phyloP scores from a whole-genome alignment of 805 yeast genomes.

The Suhomyces faveliae region DNA sequence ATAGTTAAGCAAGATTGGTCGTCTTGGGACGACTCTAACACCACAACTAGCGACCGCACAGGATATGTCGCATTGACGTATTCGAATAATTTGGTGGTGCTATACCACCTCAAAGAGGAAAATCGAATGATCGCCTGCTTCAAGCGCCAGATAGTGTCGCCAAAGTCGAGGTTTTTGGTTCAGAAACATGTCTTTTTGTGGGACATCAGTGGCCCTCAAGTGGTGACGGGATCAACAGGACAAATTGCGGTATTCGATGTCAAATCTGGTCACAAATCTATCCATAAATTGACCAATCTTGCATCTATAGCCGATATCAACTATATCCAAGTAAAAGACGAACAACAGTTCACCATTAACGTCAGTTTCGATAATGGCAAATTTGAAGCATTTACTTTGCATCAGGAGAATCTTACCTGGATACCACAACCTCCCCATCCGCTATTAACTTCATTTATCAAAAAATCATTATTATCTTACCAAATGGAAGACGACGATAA shows the following conservation, averaged over 20 bases:
- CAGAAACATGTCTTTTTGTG: conserved; percentile 1
- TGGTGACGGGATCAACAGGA: conserved; percentile 10
- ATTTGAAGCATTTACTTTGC: conserved; percentile 15
- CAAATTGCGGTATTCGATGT: conserved; percentile 1
- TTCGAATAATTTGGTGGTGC: neutral
- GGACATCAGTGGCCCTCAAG: neutral
- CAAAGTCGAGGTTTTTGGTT: conserved; percentile 4
- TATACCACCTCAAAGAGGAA: neutral
- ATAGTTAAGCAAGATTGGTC: conserved; percentile 20
- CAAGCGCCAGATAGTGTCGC: neutral
- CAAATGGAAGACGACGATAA: conserved; percentile 20
- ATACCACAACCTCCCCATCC: conserved; percentile 2
- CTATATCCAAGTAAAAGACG: neutral
- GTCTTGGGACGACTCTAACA: neutral
- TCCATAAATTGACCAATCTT: conserved; percentile 1
- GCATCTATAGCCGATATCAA: conserved; percentile 5
- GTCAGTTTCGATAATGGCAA: conserved; percentile 21
- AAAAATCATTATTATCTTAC: conserved; percentile 19
- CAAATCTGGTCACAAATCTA: neutral
- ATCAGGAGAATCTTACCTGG: conserved; percentile 1
- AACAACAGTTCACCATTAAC: conserved; percentile 9
- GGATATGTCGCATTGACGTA: neutral
- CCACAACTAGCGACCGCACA: neutral
- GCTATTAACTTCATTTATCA: conserved; percentile 17
- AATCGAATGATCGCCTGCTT: neutral